These are phyloP conservation scores for Gastrodia elata DNA, from an alignment of 106 monocot genomes.

Conservation along the genomic window DNA sequence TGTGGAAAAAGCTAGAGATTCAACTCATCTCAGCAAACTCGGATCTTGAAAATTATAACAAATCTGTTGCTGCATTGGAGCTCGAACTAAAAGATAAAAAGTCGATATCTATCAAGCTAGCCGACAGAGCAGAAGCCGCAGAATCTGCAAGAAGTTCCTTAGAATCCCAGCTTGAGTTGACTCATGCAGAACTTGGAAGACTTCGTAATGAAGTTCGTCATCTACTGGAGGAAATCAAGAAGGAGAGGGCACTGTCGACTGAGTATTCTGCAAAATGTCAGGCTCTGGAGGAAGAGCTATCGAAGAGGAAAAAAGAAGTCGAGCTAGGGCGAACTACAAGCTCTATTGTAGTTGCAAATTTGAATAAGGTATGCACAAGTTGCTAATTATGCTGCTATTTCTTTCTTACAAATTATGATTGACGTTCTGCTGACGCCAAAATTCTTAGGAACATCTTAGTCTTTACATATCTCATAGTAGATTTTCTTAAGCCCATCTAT, in stretches of 20 bases:
- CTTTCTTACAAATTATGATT: not conserved
- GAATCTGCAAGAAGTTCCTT: constrained; percentile 10
- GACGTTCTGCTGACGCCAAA: no score
- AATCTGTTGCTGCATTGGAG: constrained; percentile 13
- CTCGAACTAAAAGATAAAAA: constrained; percentile 17
- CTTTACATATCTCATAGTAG: no score
- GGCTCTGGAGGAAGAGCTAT: constrained; percentile 13
- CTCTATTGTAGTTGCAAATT: constrained; percentile 26
- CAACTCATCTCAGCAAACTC: constrained; percentile 18
- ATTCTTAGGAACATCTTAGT: no score
- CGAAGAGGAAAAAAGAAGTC: constrained; percentile 12
- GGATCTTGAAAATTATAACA: constrained; percentile 12
- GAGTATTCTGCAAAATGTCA: constrained; percentile 22
- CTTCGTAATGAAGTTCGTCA: constrained; percentile 16
- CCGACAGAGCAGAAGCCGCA: constrained; percentile 9
- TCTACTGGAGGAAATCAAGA: constrained; percentile 18
- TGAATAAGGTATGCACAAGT: constrained; percentile 26
- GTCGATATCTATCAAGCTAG: constrained; percentile 11
- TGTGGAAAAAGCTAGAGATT: constrained; percentile 14
- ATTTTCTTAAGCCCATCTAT: no score
- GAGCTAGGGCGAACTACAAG: constrained; percentile 14
- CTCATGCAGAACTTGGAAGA: constrained; percentile 21
- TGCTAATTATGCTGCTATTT: not conserved
- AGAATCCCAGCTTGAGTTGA: constrained; percentile 19
- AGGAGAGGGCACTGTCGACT: constrained; percentile 19